These are phyloP conservation scores for Ceratobasidium sp. DNA, from an alignment of 1,284 basidiomycete genomes.

Conservation along the genomic window DNA sequence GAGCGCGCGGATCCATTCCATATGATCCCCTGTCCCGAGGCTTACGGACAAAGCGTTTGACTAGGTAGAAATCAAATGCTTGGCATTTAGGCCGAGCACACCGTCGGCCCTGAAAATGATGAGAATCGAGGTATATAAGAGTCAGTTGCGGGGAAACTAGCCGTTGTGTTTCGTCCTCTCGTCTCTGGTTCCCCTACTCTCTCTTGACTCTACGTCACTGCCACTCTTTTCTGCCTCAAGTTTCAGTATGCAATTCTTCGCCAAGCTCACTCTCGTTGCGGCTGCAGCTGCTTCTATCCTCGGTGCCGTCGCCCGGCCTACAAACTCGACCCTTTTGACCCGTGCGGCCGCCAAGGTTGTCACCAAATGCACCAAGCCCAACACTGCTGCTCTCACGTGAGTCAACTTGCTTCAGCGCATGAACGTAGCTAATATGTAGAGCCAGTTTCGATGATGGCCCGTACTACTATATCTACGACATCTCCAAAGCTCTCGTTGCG, in stretches of 20 bases:
- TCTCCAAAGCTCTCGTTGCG: conserved; percentile 46
- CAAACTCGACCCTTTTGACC: background rate
- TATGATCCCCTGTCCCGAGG: too few relatives aligned
- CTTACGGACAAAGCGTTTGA: too few relatives aligned
- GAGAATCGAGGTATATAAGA: background rate
- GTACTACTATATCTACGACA: conserved; percentile 50
- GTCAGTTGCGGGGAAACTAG: background rate
- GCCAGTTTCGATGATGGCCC: conserved; percentile 48
- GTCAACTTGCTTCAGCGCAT: background rate
- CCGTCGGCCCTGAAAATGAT: background rate
- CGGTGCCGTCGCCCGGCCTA: conserved; percentile 25
- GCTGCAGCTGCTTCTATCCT: background rate
- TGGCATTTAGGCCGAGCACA: background rate
- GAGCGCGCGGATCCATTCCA: too few relatives aligned
- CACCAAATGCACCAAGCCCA: conserved; percentile 43
- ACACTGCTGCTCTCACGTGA: conserved; percentile 28
- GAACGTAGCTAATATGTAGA: background rate
- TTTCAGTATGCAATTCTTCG: conserved; percentile 40
- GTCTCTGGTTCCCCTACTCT: conserved; percentile 12
- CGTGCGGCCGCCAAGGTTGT: conserved; percentile 39
- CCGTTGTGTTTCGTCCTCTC: conserved; percentile 6
- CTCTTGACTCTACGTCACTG: conserved; percentile 16
- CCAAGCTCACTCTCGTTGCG: conserved; percentile 37
- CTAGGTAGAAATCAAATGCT: too few relatives aligned
- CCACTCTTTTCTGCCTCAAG: conserved; percentile 36